Conservation (phyloP, 768 basidiomycete genomes). For the Mycena floridula region DNA sequence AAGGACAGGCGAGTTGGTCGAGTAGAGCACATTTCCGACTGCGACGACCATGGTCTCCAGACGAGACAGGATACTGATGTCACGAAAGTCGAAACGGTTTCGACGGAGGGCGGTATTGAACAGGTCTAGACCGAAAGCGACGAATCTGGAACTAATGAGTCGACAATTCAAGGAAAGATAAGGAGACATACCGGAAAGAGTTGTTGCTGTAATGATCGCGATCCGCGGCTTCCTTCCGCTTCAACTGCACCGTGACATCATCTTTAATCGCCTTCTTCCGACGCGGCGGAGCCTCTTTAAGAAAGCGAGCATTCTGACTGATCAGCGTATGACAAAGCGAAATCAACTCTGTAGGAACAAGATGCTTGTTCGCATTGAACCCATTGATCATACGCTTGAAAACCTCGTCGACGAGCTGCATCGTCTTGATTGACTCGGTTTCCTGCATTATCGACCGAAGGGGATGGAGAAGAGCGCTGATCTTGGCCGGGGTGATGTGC, state of each 20-base stretch:
- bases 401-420: constrained; percentile 85
- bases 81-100: constrained; percentile 79
- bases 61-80: constrained; percentile 67
- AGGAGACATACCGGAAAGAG: constrained; percentile 64
- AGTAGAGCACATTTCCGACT: constrained; percentile 91
- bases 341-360: constrained; percentile 66
- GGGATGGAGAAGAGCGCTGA: constrained; percentile 73
- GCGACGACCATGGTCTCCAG: constrained; percentile 81
- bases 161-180: background rate
- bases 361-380: constrained; percentile 73
- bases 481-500: constrained; percentile 67
- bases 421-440: constrained; percentile 72
- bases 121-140: constrained; percentile 87
- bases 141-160: constrained; percentile 49
- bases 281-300: constrained; percentile 50
- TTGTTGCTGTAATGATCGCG: constrained; percentile 77
- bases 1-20: constrained; percentile 70
- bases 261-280: constrained; percentile 34
- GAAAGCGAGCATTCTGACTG: constrained; percentile 84
- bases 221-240: constrained; percentile 51
- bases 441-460: constrained; percentile 81
- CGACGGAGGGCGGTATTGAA: constrained; percentile 84
- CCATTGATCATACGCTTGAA: constrained; percentile 78
- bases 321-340: constrained; percentile 85
- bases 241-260: constrained; percentile 72